Conservation (phyloP, 345 rosid genomes). For the Melastoma malabathricum region DNA sequence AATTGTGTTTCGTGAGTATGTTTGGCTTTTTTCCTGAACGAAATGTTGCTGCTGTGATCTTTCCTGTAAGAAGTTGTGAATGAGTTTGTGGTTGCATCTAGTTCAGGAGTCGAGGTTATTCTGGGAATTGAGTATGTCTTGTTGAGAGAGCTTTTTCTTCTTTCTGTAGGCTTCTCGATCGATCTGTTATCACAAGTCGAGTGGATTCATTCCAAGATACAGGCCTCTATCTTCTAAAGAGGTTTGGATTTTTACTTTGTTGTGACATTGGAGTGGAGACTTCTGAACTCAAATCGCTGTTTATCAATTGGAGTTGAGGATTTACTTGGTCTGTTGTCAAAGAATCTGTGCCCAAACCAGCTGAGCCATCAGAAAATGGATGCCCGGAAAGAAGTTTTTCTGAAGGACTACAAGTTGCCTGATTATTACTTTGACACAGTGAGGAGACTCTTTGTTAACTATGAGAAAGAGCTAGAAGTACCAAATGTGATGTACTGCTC, state of each 20-base stretch:
- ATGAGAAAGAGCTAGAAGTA: too few relatives aligned
- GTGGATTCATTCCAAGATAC: slow-evolving; percentile 22
- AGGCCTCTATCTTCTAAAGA: slow-evolving; percentile 31
- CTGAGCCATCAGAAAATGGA: slow-evolving; percentile 68
- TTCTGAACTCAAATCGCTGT: not conserved
- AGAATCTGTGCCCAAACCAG: slow-evolving; percentile 40
- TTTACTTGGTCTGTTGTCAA: slow-evolving; percentile 71
- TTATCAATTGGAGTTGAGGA: slow-evolving; percentile 22
- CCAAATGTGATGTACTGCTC: too few relatives aligned
- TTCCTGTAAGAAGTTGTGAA: slow-evolving; percentile 53
- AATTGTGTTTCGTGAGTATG: too few relatives aligned
- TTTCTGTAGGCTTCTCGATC: slow-evolving; percentile 21
- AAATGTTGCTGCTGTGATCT: slow-evolving; percentile 1
- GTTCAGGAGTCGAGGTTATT: slow-evolving; percentile 25
- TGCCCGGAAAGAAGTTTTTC: slow-evolving; percentile 73
- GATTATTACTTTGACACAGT: slow-evolving; percentile 86
- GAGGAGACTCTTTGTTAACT: slow-evolving; percentile 9
- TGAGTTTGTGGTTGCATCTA: slow-evolving; percentile 45
- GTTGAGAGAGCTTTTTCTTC: not conserved
- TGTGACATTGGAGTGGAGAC: not conserved
- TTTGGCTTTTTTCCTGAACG: not conserved
- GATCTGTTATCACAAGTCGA: slow-evolving; percentile 21
- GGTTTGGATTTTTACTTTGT: slow-evolving; percentile 27
- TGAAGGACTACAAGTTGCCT: slow-evolving; percentile 88
- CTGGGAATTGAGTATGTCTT: not conserved